phyloP scores from a whole-genome alignment of 495 filamentous ascomycete species.

The Penicillium fimorum region DNA sequence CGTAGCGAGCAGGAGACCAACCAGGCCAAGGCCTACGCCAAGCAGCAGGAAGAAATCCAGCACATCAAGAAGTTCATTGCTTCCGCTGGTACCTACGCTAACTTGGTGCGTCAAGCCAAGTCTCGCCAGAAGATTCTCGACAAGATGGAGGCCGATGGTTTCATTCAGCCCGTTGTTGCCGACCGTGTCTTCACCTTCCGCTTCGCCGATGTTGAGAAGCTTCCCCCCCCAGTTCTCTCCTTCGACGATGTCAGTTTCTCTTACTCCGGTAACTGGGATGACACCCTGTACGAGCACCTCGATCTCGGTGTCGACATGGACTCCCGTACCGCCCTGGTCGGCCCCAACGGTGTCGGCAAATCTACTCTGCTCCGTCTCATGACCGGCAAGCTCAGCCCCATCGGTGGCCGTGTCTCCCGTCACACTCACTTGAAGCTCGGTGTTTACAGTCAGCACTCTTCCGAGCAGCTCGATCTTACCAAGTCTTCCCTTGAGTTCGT shows the following conservation, averaged over 20 bases:
- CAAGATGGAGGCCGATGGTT: conserved; percentile 99
- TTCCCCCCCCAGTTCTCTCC: conserved; percentile 91
- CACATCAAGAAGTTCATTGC: conserved; percentile 99
- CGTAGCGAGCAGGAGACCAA: conserved; percentile 92
- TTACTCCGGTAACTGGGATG: conserved; percentile 83
- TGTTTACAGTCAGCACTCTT: conserved; percentile 96
- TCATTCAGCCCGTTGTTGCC: conserved; percentile 83
- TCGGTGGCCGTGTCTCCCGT: conserved; percentile 72
- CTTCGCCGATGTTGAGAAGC: conserved; percentile 97
- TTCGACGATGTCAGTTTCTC: conserved; percentile 98
- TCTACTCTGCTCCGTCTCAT: conserved; percentile 97
- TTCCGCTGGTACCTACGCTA: conserved; percentile 99
- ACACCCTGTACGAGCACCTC: conserved; percentile 93
- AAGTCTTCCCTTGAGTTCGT: conserved; percentile 98
- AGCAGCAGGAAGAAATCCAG: conserved; percentile 98
- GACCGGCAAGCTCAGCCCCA: conserved; percentile 92
- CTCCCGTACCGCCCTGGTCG: conserved; percentile 92
- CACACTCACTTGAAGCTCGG: conserved; percentile 99
- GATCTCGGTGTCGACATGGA: conserved; percentile 99
- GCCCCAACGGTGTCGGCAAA: conserved; percentile 99
- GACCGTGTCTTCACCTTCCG: conserved; percentile 97
- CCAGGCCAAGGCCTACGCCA: conserved; percentile 97
- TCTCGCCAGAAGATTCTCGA: conserved; percentile 99
- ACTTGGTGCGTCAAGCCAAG: conserved; percentile 97
- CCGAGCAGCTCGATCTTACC: conserved; percentile 96